These are phyloP conservation scores for Botryotinia globosa DNA, from an alignment of 2,329 filamentous ascomycete species.

Conservation along the genomic window DNA sequence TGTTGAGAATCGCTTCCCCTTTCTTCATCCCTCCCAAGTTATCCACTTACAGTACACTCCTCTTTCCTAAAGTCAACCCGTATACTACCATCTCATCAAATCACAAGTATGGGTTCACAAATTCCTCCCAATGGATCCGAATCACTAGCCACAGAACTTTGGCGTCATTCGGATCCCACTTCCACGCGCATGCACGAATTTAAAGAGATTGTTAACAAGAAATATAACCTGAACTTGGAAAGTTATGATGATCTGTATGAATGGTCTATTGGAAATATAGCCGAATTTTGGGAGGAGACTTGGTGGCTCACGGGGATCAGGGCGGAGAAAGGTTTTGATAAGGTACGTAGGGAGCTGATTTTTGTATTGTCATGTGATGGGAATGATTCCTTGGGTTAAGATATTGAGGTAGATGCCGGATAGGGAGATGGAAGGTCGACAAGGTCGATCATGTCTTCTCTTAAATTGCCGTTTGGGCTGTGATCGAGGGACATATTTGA, in stretches of 20 bases:
- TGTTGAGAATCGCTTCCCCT: conserved; percentile 13
- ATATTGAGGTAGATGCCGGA: background rate
- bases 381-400: background rate
- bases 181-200: conserved; percentile 72
- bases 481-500: background rate
- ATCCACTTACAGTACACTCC: background rate
- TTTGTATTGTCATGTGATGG: conserved; percentile 16
- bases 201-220: conserved; percentile 64
- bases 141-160: conserved; percentile 50
- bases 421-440: background rate
- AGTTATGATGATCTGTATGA: conserved; percentile 74
- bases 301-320: conserved; percentile 81
- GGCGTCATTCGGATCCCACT: conserved; percentile 66
- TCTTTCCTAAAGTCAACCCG: background rate
- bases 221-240: conserved; percentile 59
- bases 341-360: conserved; percentile 45
- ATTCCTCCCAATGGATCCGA: background rate
- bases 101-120: conserved; percentile 1
- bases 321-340: conserved; percentile 59
- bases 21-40: background rate
- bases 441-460: background rate
- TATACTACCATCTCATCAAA: background rate
- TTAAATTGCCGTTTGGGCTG: background rate
- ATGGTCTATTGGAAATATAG: conserved; percentile 79
- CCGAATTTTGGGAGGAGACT: conserved; percentile 78